These are phyloP conservation scores for Diaporthe helianthi DNA, from an alignment of 2,329 filamentous ascomycete species.

Conservation along the genomic window DNA sequence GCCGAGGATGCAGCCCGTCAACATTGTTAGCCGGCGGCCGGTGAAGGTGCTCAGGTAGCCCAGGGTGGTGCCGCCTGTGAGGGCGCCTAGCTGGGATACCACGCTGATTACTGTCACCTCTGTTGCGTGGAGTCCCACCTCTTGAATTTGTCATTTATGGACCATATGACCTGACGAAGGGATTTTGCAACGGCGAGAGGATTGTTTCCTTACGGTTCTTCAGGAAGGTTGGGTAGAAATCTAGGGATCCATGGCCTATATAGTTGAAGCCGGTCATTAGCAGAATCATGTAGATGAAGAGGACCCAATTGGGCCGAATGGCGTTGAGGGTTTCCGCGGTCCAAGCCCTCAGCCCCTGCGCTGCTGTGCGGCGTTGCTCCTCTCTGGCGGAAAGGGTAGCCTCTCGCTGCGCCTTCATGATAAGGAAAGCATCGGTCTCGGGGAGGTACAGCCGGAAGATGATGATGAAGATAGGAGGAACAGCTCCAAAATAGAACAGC, in stretches of 20 bases:
- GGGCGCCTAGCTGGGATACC: slow-evolving; percentile 74
- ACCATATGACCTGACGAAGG: no score
- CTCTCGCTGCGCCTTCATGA: slow-evolving; percentile 67
- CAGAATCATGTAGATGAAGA: slow-evolving; percentile 83
- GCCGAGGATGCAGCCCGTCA: slow-evolving; percentile 67
- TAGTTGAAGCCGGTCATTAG: slow-evolving; percentile 94
- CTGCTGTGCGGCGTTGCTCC: neutral
- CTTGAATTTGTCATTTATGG: slow-evolving; percentile 43
- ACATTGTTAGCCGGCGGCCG: slow-evolving; percentile 72
- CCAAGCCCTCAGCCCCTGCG: slow-evolving; percentile 70
- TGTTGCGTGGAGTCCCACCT: slow-evolving; percentile 59
- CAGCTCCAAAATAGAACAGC: slow-evolving; percentile 87
- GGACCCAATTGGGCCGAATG: slow-evolving; percentile 78
- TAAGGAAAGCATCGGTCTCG: slow-evolving; percentile 76
- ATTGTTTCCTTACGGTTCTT: neutral
- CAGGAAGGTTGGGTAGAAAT: slow-evolving; percentile 39
- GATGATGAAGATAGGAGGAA: slow-evolving; percentile 82
- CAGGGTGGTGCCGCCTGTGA: slow-evolving; percentile 68
- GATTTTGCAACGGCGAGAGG: no score
- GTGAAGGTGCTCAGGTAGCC: slow-evolving; percentile 74
- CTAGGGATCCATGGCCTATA: slow-evolving; percentile 80
- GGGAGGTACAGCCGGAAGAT: slow-evolving; percentile 77
- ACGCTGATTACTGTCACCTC: slow-evolving; percentile 74
- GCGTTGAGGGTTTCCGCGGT: slow-evolving; percentile 78
- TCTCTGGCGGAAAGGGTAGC: slow-evolving; percentile 34